Evolutionary conservation across 225 moss, liverwort and hornwort species (phyloP).

Genomic region (Bryoerythrophyllum caledonicum): DNA sequence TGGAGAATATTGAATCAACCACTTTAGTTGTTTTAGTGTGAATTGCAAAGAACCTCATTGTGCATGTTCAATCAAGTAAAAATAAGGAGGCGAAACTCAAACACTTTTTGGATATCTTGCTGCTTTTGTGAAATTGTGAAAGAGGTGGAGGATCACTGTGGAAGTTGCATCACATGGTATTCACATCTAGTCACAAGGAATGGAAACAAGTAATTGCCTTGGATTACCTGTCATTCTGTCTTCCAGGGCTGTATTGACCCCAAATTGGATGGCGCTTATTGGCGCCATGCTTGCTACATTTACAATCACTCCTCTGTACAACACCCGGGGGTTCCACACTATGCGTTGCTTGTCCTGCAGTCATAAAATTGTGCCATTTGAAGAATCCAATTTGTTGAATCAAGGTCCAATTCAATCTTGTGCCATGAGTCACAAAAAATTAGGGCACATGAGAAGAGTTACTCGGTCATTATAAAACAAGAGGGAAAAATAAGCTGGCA

Average conservation of each 20-base stretch:
- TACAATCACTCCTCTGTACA: constrained; percentile 58
- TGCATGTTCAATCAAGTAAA: too few relatives aligned
- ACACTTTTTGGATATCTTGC: background rate
- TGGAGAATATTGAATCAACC: too few relatives aligned
- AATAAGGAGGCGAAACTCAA: too few relatives aligned
- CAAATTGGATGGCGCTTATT: constrained; percentile 67
- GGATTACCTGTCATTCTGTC: constrained; percentile 45
- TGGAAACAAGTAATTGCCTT: background rate
- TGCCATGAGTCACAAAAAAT: background rate
- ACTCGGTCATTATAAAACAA: background rate
- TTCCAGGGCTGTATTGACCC: constrained; percentile 50
- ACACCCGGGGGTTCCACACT: constrained; percentile 34
- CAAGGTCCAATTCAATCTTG: background rate
- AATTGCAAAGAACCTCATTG: too few relatives aligned
- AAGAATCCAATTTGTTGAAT: background rate
- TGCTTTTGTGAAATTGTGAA: background rate
- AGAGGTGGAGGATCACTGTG: background rate
- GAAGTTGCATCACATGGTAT: background rate
- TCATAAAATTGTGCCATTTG: background rate
- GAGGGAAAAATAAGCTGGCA: background rate
- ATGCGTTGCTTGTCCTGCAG: constrained; percentile 46
- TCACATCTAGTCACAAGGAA: background rate
- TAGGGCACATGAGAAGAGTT: too few relatives aligned
- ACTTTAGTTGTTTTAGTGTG: too few relatives aligned
- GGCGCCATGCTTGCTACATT: constrained; percentile 72